These are phyloP conservation scores for Mucor ambiguus DNA, from an alignment of 371 early-diverging fungal genomes.

Conservation along the genomic window DNA sequence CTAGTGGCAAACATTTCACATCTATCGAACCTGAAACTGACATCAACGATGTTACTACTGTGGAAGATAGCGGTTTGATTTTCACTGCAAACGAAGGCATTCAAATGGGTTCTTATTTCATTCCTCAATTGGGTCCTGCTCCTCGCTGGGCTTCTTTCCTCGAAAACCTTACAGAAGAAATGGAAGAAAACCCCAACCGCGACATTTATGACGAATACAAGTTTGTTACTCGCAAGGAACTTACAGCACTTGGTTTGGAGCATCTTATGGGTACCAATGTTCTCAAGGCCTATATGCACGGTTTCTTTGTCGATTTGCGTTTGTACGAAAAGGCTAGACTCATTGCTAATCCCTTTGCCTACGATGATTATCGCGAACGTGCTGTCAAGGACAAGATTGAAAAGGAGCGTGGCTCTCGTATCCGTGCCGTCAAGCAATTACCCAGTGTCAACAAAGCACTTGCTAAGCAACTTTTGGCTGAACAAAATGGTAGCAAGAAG, in stretches of 20 bases:
- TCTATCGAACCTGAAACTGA: constrained; percentile 89
- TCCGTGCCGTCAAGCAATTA: constrained; percentile 83
- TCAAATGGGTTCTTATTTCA: constrained; percentile 93
- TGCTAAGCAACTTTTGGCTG: constrained; percentile 75
- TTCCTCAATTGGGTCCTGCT: constrained; percentile 93
- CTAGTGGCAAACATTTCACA: constrained; percentile 82
- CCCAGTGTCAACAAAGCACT: constrained; percentile 90
- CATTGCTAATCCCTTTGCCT: constrained; percentile 97
- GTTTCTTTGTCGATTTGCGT: constrained; percentile 95
- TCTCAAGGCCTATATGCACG: constrained; percentile 98
- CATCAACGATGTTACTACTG: constrained; percentile 92
- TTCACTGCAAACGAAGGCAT: constrained; percentile 95
- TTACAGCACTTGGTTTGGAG: constrained; percentile 85
- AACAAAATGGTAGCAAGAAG: constrained; percentile 48
- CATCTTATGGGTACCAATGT: constrained; percentile 94
- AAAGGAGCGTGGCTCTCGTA: constrained; percentile 87
- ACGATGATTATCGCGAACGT: constrained; percentile 84
- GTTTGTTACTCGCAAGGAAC: constrained; percentile 93
- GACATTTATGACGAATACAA: constrained; percentile 97
- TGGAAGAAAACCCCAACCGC: constrained; percentile 91
- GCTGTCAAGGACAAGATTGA: constrained; percentile 82
- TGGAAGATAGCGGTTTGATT: constrained; percentile 87
- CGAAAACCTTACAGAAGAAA: constrained; percentile 97
- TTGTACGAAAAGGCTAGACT: constrained; percentile 95
- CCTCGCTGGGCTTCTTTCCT: constrained; percentile 97